Conservation (phyloP, 176 grass and related monocot species). For the Triticum aestivum region DNA sequence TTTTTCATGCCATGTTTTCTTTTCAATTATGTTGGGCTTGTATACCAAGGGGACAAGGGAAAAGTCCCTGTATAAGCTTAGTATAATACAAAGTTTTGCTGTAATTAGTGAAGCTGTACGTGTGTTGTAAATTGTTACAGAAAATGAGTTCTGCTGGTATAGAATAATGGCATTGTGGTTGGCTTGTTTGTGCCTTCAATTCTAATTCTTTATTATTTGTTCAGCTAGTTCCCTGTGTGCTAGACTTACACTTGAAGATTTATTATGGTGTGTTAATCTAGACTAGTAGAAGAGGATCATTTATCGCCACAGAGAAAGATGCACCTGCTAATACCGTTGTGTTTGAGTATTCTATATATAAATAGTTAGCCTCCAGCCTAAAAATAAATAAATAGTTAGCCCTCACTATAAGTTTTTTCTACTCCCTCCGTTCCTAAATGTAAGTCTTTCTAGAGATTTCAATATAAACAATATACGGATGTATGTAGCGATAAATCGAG, state of each 20-base stretch:
- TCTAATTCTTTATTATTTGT: background rate
- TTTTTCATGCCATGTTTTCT: conserved; percentile 18
- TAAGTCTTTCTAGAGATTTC: no score
- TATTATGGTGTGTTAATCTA: background rate
- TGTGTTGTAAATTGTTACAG: conserved; percentile 51
- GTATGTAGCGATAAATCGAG: no score
- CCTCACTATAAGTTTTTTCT: no score
- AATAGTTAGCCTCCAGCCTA: no score
- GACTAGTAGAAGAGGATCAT: background rate
- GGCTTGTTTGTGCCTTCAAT: background rate
- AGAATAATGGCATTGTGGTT: conserved; percentile 15
- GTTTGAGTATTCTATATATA: no score
- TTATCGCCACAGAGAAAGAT: no score
- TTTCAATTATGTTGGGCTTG: conserved; percentile 31
- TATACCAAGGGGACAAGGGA: conserved; percentile 45
- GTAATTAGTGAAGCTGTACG: conserved; percentile 47
- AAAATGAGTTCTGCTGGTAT: conserved; percentile 33
- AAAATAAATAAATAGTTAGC: no score
- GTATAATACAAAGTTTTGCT: conserved; percentile 22
- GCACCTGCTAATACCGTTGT: no score
- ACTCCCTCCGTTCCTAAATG: no score
- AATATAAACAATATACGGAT: no score
- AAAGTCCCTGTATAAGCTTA: conserved; percentile 35
- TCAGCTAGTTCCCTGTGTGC: background rate
- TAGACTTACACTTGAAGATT: background rate